Conservation (phyloP, 1,284 basidiomycete species). For the Somion occarium region DNA sequence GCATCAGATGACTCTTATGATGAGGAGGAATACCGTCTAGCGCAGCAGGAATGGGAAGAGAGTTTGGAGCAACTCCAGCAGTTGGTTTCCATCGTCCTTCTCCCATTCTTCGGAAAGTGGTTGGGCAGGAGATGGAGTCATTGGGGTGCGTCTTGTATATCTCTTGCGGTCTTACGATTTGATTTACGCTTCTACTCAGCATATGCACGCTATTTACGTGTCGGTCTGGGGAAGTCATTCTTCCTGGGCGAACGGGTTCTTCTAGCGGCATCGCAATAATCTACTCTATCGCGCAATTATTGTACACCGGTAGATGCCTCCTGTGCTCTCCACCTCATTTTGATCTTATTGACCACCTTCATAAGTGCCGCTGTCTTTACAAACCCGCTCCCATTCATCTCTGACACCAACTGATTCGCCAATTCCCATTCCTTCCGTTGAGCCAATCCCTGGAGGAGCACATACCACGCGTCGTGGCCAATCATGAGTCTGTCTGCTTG, state of each 20-base stretch:
- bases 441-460: conserved; percentile 62
- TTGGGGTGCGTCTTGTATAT: conserved; percentile 51
- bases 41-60: conserved; percentile 92
- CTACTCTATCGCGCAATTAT: not conserved
- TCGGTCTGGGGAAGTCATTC: conserved; percentile 67
- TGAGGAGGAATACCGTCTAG: conserved; percentile 70
- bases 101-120: conserved; percentile 88
- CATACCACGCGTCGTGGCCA: conserved; percentile 67
- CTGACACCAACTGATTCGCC: conserved; percentile 54
- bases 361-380: conserved; percentile 34
- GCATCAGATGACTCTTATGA: conserved; percentile 45
- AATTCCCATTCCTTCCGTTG: conserved; percentile 49
- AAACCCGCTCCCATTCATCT: conserved; percentile 45
- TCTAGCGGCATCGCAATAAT: conserved; percentile 1
- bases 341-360: conserved; percentile 34
- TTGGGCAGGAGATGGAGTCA: conserved; percentile 82
- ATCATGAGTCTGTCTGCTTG: conserved; percentile 41
- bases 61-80: conserved; percentile 80
- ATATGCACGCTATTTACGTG: conserved; percentile 64
- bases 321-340: conserved; percentile 12
- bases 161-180: conserved; percentile 12
- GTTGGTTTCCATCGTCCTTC: conserved; percentile 72
- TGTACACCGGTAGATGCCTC: not conserved
- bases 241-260: conserved; percentile 42
- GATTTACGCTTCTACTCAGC: conserved; percentile 37